Base-by-base conservation (phyloP, 2,329 filamentous ascomycete genomes). In the Sclerotinia spermophila region DNA sequence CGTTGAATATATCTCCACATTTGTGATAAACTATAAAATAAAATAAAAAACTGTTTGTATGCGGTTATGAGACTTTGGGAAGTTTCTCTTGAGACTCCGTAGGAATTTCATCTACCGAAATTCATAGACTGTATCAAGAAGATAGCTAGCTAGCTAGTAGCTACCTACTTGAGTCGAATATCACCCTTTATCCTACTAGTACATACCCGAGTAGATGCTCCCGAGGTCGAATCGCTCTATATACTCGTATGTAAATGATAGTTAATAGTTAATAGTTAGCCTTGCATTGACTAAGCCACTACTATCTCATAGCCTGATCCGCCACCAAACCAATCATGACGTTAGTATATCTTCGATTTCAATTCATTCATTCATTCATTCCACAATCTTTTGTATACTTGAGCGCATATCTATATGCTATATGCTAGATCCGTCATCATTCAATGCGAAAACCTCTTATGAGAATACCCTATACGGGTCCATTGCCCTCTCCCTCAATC, bases 401-500 rank as follows among this genome's bases (percentile, higher is more conserved):
- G 67, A 65, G 30, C 67, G 58, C 48, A 59, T 38, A 38, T 56
- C 45, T 53, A 40, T 19, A 44, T 61, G 15, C 30, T 40, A 24
- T 27, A 53, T 53, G n/a, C n/a, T 13, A 53, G 27, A 56, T 56
- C 38, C 67, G 65, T 69, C 58, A 62, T 40, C 42, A 55, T 55
- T 71, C 74, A 77, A 90, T 92, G 89, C 86, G 86, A 81, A 91
- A 87, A 81, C 87, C 90, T 77, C 86, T 93, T 71, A 90, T 97
- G 83, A 90, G 94, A 75, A 96, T 98, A 77, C 95, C 95, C 71
- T 98, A 95, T 80, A 97, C 93, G 78, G 89, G 92, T 74, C 90
- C 92, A 56, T 86, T 97, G 69, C 89, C 94, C 35, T 83, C 90
- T 38, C 92, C 94, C 4, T 86, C 85, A 67, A 89, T 96, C 79